Evolutionary conservation across 1,139 yeast species (phyloP).

Genomic region (Komagataea norvegica): DNA sequence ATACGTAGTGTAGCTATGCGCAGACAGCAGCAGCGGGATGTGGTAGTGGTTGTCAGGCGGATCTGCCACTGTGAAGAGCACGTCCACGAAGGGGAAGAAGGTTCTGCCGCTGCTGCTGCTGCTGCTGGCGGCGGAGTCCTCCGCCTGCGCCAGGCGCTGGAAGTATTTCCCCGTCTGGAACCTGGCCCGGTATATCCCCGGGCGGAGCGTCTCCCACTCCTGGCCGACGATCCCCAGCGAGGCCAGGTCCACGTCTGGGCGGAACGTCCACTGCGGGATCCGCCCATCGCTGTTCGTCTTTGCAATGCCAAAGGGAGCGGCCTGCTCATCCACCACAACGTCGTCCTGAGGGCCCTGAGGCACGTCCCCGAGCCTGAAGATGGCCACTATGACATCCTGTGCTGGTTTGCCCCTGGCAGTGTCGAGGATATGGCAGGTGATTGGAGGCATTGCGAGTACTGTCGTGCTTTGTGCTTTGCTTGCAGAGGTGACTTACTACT

Average conservation of each 20-base stretch:
- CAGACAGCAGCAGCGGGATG: conserved; percentile 75
- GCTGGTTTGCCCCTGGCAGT: conserved; percentile 86
- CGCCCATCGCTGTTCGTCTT: conserved; percentile 78
- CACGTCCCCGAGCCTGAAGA: conserved; percentile 37
- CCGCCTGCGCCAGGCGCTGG: conserved; percentile 26
- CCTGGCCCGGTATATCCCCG: conserved; percentile 70
- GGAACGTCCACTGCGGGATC: conserved; percentile 58
- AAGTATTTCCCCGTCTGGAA: conserved; percentile 73
- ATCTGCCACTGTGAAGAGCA: conserved; percentile 56
- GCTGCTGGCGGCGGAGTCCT: too few relatives aligned
- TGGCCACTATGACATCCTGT: conserved; percentile 53
- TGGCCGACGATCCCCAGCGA: conserved; percentile 35
- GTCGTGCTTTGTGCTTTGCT: not conserved
- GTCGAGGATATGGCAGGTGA: conserved; percentile 85
- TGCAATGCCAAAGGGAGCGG: conserved; percentile 53
- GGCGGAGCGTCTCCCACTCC: conserved; percentile 41
- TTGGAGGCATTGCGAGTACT: conserved; percentile 37
- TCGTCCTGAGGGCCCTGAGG: conserved; percentile 27
- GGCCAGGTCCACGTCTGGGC: conserved; percentile 33
- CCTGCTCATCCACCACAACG: conserved; percentile 26
- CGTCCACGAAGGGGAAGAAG: conserved; percentile 83
- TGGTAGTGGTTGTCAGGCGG: conserved; percentile 82
- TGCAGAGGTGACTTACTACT: not conserved
- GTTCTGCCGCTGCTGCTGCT: conserved; percentile 44
- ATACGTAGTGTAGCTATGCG: conserved; percentile 83